These are phyloP conservation scores for Lachnum nothofagi DNA, from an alignment of 2,329 filamentous ascomycete species.

Conservation along the genomic window DNA sequence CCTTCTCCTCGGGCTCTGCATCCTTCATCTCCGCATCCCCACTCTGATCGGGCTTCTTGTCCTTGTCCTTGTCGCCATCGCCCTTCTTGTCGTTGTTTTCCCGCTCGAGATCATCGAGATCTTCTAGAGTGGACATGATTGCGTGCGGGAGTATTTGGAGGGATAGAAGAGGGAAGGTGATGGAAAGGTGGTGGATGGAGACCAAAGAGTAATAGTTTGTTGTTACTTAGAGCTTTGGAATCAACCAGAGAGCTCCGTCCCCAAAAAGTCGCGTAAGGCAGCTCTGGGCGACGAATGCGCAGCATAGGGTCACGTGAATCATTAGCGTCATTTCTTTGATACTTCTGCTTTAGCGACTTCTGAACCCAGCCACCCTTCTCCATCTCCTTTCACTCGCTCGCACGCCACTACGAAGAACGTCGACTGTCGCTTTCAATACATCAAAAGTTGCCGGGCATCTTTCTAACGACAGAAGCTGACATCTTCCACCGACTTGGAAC, in stretches of 20 bases:
- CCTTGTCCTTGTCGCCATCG: slow-evolving; percentile 51
- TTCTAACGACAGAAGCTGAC: slow-evolving; percentile 32
- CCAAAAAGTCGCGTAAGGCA: slow-evolving; percentile 19
- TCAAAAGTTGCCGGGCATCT: slow-evolving; percentile 35
- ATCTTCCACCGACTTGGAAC: slow-evolving; percentile 34
- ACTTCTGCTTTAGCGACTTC: slow-evolving; percentile 9
- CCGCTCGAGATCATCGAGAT: slow-evolving; percentile 71
- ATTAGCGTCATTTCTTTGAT: not conserved
- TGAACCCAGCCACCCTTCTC: slow-evolving; percentile 10
- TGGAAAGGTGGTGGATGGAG: not conserved
- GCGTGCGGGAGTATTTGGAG: not conserved
- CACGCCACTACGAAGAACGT: slow-evolving; percentile 30
- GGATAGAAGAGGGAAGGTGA: not conserved
- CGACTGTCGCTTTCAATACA: slow-evolving; percentile 30
- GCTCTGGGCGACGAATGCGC: slow-evolving; percentile 1
- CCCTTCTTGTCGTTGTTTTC: slow-evolving; percentile 59
- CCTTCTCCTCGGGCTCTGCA: slow-evolving; percentile 60
- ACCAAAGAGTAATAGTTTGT: slow-evolving; percentile 11
- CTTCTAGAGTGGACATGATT: slow-evolving; percentile 69
- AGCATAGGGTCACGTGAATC: not conserved
- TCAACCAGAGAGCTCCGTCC: slow-evolving; percentile 19
- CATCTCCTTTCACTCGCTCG: slow-evolving; percentile 28
- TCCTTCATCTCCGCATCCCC: slow-evolving; percentile 91
- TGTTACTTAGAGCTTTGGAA: slow-evolving; percentile 17
- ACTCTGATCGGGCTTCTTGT: slow-evolving; percentile 51